Evolutionary conservation across 208 protist species (phyloP), one percentile per base, ranked within the genome.

Genomic region (Balamuthia mandrillaris): DNA sequence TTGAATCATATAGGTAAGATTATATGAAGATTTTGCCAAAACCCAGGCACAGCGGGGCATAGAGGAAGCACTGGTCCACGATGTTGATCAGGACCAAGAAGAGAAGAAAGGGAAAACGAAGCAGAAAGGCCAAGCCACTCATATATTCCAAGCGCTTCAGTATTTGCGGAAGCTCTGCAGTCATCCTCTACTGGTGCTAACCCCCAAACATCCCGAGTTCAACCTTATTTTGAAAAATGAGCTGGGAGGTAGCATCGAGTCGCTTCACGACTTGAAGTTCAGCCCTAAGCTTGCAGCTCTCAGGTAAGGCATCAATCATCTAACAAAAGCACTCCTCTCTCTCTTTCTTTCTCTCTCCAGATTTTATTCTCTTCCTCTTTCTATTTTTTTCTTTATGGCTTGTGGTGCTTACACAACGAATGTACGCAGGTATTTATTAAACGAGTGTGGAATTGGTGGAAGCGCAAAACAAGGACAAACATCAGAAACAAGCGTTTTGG

Each of bases 101-200:
- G 16, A n/a, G 68, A 58, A 65, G 37, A n/a, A 56, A 33, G 45
- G 9, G 31, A 90, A 60, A 72, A 49, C 6, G 31, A 44, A n/a
- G 29, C 35, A 82, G 63, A 51, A 88, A 41, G 83, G 70, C 18
- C 33, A 54, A 24, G 44, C 45, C 2, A 85, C 72, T n/a, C 93
- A 94, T 72, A 81, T 96, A 27, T 96, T 96, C 78, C 84, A 95
- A 58, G 85, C 92, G 27, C 75, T 97, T 14, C 90, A 95, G 42
- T 96, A 96, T 72, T 68, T 97, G n/a, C 68, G 94, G 9, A 94
- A 94, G 74, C 51, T 96, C 49, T 94, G 88, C 86, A 94, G 86
- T 60, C 95, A 96, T 84, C 95, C 95, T 18, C 56, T 65, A 54
- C 90, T 96, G 27, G 93, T 92, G 14, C 51, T 96, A 0, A 88